Evolutionary conservation across 345 rosid genomes (phyloP), one percentile per base, ranked within the genome.

Genomic region (Combretum micranthum): DNA sequence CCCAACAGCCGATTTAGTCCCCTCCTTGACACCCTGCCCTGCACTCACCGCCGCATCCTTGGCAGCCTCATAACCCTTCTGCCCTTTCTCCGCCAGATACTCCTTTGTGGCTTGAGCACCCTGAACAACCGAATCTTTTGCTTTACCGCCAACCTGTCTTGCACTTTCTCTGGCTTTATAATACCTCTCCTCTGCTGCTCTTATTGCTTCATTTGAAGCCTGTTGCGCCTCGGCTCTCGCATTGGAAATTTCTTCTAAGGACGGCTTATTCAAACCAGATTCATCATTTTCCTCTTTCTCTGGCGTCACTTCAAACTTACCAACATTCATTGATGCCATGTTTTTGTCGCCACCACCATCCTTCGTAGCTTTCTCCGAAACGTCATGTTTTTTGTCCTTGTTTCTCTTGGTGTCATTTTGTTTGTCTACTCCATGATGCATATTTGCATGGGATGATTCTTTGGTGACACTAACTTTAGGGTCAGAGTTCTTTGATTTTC

Each of bases 161-260:
- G 73, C 55, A 10, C 57, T 26, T 57, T 77, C 77, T 56, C 70
- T 76, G 0, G 75, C 77, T 47, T 69, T 71, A 65, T 80, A 71
- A 18, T 82, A 73, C 50, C 81, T 16, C 63, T 70, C 80, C 26
- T 82, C 70, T 0, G 79, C 85, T 22, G 69, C 84, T 42, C 53
- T 46, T 15, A 76, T 13, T 3, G 71, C 73, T 54, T 79, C 71
- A 54, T 64, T 49, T 0, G 84, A 73, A 11, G 53, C 75, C 68
- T 76, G 76, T 62, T 79, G 88, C 19, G 39, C 47, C 47, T 56
- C 60, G 32, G 46, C 65, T 16, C 66, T 69, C 44, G 47, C 57
- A 21, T 64, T 69, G 7, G 69, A 64, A 47, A 32, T 32, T 32
- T 32, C 39, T 32, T 32, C 39, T 7, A 32, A 32, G 9, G 39